Percentiles rank a stretch among this genome's conserved stretches.
Conservation (phyloP, 2,329 filamentous ascomycete genomes). For the Madurella mycetomatis region DNA sequence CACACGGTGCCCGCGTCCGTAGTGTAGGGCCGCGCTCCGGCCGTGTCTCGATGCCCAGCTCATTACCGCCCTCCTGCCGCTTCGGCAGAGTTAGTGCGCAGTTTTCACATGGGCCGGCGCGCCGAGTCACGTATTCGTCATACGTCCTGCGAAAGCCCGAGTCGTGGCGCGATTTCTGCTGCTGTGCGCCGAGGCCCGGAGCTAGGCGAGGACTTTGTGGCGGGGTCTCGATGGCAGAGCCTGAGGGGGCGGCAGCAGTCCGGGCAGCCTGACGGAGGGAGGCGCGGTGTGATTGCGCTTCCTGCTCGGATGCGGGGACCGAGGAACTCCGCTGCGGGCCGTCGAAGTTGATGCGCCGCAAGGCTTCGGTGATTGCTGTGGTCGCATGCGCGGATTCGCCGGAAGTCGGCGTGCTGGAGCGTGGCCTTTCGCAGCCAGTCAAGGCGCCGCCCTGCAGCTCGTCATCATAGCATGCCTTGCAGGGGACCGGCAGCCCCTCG, state of each 20-base stretch:
- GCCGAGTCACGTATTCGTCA: conserved; percentile 60
- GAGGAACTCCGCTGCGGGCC: conserved; percentile 40
- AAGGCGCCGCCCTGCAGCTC: conserved; percentile 32
- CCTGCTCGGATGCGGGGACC: conserved; percentile 41
- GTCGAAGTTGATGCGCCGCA: conserved; percentile 45
- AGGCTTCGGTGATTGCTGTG: conserved; percentile 41
- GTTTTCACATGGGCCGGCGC: conserved; percentile 62
- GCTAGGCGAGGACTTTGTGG: conserved; percentile 51
- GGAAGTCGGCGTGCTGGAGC: conserved; percentile 37
- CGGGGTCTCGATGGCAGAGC: conserved; percentile 50
- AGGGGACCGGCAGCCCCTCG: conserved; percentile 59
- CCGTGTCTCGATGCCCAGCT: conserved; percentile 35
- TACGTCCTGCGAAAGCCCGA: conserved; percentile 60
- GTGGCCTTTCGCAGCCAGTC: conserved; percentile 32
- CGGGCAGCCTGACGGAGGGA: conserved; percentile 38
- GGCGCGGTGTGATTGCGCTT: conserved; percentile 41
- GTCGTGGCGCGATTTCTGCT: conserved; percentile 43
- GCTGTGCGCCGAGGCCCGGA: conserved; percentile 29
- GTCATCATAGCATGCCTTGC: conserved; percentile 53
- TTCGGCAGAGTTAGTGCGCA: conserved; percentile 62
- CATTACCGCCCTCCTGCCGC: conserved; percentile 37
- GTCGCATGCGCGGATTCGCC: conserved; percentile 31
- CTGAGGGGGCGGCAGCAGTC: conserved; percentile 25
- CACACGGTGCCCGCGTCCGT: conserved; percentile 57
- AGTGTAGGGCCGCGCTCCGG: conserved; percentile 45